Base-by-base conservation (phyloP, 768 basidiomycete species). In the Mrakia gelida region DNA sequence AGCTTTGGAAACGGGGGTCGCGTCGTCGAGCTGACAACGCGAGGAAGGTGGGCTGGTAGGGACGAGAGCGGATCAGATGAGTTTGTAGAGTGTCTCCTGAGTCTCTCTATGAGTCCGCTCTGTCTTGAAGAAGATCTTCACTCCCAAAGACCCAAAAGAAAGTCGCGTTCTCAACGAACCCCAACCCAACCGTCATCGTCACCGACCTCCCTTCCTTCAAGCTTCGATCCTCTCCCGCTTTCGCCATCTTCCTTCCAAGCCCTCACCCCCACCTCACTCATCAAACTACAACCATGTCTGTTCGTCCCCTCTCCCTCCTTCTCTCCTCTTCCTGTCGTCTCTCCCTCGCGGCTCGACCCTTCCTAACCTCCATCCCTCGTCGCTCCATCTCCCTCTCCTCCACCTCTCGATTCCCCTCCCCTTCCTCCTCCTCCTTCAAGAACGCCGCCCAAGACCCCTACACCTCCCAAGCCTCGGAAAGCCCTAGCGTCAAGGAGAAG, bases 361-460 rank as follows among this genome's bases (percentile, higher is more conserved):
- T 38, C 38, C 38, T 67, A 23, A 38, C 38, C 6, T 23, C 21
- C 34, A 3, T 41, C 67, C 26, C 26, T n/a, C 38, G 34, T 13
- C 34, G 26, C 67, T 41, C 41, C 23, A 43, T 38, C 13, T 13
- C 21, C 38, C 67, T 32, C 13, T 26, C 41, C 38, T 70, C 67
- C 34, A 11, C 67, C 45, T 23, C n/a, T 65, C 34, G 28, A 61
- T 61, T 32, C 26, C 10, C 38, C 63, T 49, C 75, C 75, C 45
- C 65, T 11, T 61, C 23, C 26, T 10, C 38, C 63, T 49, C 75
- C 75, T 70, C 65, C 32, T 68, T 11, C 15, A 63, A 34, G 63
- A 67, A 62, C 38, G 49, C 63, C 43, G 65, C 41, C 11, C 75
- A 75, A 45, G 75, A 75, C 65, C 75, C 75, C 8, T 75, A 75